Base-by-base conservation (phyloP, 2,329 filamentous ascomycete genomes). In the Talaromyces sp. region DNA sequence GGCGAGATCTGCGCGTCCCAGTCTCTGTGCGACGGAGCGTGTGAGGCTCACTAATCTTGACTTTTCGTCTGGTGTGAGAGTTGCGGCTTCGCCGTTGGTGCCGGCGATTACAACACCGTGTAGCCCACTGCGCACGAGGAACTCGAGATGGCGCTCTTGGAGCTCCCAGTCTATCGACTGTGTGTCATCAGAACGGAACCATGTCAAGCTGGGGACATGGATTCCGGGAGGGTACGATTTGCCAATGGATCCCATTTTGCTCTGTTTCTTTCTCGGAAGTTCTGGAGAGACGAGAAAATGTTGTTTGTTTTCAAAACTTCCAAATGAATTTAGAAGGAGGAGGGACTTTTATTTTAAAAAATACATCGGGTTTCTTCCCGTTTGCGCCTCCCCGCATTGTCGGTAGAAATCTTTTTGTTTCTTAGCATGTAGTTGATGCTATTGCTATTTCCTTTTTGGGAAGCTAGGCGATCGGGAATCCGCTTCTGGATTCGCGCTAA, bases 91-190 rank as follows among this genome's bases (percentile, higher is more conserved):
- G 25, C 78, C 79, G 58, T 79, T 81, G 9, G 78, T 78, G 51
- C 79, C 78, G 28, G 75, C 76, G 27, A 78, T 72, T 19, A 80
- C 78, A 58, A 74, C 74, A 8, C 82, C 82, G 56, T 85, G 80
- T 6, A 85, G 71, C 0, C 82, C 82, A 51, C 80, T 84, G 11
- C 70, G 72, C 58, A 85, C 75, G n/a, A 85, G 70, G 65, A 84
- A 85, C 65, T 82, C 75, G 27, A 84, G 71, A 62, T 85, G 84
- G 64, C 78, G 76, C 60, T 77, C 78, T 67, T 86, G 82, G 0
- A 81, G 69, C 6, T 78, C 74, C 83, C 82, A 85, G 67, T 86
- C 82, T 44, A 85, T 81, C 49, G 83, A 80, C 66, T 85, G 83
- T 4, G 66, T 71, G 30, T 70, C 66, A 62, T 80, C 76, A 60